phyloP scores from a whole-genome alignment of 768 basidiomycete species.

The Pisolithus orientalis region DNA sequence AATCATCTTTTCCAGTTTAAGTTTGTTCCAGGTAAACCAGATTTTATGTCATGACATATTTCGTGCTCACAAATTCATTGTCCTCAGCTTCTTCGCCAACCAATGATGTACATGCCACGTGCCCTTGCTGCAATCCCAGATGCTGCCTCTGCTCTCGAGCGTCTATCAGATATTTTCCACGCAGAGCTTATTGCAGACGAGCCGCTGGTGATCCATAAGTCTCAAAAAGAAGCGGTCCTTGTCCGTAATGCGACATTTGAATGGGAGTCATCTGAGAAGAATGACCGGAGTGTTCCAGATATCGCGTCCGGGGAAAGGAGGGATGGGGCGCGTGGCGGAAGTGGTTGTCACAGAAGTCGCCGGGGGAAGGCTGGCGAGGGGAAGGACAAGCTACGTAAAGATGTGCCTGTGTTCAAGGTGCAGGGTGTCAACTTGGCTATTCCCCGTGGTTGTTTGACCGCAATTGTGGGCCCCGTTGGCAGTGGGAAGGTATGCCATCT shows the following conservation, averaged over 20 bases:
- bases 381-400: conserved; percentile 1
- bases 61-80: background rate
- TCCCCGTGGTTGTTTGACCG: conserved; percentile 52
- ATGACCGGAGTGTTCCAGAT: conserved; percentile 1
- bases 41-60: background rate
- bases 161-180: conserved; percentile 38
- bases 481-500: conserved; percentile 44
- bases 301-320: background rate
- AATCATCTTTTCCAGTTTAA: conserved; percentile 60
- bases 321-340: background rate
- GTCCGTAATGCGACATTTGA: conserved; percentile 53
- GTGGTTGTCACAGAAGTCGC: background rate
- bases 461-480: conserved; percentile 65
- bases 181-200: conserved; percentile 47
- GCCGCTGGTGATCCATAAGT: conserved; percentile 37
- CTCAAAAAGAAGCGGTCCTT: conserved; percentile 42
- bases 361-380: conserved; percentile 4
- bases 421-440: conserved; percentile 45
- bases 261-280: conserved; percentile 42
- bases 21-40: conserved; percentile 46
- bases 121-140: conserved; percentile 59
- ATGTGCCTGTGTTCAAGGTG: conserved; percentile 36
- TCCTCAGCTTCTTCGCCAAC: conserved; percentile 55
- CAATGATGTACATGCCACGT: conserved; percentile 61
- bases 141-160: conserved; percentile 53